Percentiles rank a stretch among this genome's conserved stretches.
phyloP scores from a whole-genome alignment of 202 grass and related monocot species.

The Bolboschoenoplectus hybrid region DNA sequence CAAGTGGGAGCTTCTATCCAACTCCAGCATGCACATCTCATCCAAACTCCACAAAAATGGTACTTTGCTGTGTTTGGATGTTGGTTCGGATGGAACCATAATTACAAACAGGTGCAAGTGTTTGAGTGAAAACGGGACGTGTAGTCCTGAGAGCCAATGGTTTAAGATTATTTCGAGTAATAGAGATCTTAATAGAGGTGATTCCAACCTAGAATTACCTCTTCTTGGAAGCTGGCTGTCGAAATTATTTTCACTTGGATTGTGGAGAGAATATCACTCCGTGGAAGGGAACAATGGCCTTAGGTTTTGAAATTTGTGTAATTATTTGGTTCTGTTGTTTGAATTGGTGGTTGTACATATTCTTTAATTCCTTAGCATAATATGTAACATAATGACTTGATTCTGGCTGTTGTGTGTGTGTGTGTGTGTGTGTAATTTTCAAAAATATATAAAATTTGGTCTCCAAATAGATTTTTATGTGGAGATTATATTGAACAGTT shows the following conservation, averaged over 20 bases:
- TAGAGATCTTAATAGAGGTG: conserved; percentile 39
- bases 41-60: conserved; percentile 57
- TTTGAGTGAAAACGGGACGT: conserved; percentile 49
- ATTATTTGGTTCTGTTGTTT: conserved; percentile 12
- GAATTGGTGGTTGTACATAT: conserved; percentile 21
- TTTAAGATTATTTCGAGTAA: conserved; percentile 76
- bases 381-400: not conserved
- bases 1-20: conserved; percentile 71
- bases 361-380: not conserved
- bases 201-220: conserved; percentile 55
- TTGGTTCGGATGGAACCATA: conserved; percentile 48
- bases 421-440: too few species aligned
- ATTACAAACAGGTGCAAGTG: conserved; percentile 75
- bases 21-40: conserved; percentile 75
- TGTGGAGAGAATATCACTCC: not conserved
- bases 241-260: conserved; percentile 36
- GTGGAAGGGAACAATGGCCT: not conserved
- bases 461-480: too few species aligned
- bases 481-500: too few species aligned
- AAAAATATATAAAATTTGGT: too few species aligned
- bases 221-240: conserved; percentile 22
- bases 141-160: conserved; percentile 87
- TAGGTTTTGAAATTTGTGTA: conserved; percentile 19
- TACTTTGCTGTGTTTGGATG: conserved; percentile 68
- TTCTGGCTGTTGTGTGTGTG: not conserved